Evolutionary conservation across 805 yeast genomes (phyloP), one percentile per base, ranked within the genome.

Genomic region (Saccharomyces paradoxus): DNA sequence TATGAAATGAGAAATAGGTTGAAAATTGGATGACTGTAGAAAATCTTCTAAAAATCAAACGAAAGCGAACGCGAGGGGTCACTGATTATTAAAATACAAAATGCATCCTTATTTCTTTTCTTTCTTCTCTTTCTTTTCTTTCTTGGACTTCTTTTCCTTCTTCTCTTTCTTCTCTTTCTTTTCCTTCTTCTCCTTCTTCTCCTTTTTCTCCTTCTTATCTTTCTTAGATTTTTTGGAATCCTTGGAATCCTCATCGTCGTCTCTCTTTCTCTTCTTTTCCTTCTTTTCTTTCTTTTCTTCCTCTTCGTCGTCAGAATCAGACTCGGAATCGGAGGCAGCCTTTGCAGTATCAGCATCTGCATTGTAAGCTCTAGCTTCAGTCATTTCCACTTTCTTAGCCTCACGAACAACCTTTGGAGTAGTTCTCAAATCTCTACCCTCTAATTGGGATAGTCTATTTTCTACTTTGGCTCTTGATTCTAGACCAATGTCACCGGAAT

Each of bases 371-470:
- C 86, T 80, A 51, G 92, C 84, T 70, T 89, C 92, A 53, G 89
- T 75, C 63, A 92, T 80, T 58, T 87, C 96, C 61, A 90, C 84
- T 82, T 91, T 92, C 71, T 86, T 84, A 70, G 84, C 86, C 65
- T 87, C 88, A 72, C 86, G 87, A 57, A 82, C 83, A 62, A 89
- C 83, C 77, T 85, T 84, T 54, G 95, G 82, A 49, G 96, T 84
- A 46, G 96, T 86, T 78, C 96, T 86, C 70, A 91, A 75, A 72
- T 94, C 98, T 75, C 96, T 89, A 63, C 99, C 99, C 77, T 94
- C 99, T 63, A 94, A 79, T 57, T 91, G 88, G 71, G 96, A 88
- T 65, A 94, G 82, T 78, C 99, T 86, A 56, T 89, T 81, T 77
- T 94, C 99, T 65, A 94, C 92, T 80, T 89, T 90, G 63, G 89